Evolutionary conservation across 2,329 filamentous ascomycete species (phyloP), one percentile per base, ranked within the genome.

Genomic region (Colletotrichum graminicola): DNA sequence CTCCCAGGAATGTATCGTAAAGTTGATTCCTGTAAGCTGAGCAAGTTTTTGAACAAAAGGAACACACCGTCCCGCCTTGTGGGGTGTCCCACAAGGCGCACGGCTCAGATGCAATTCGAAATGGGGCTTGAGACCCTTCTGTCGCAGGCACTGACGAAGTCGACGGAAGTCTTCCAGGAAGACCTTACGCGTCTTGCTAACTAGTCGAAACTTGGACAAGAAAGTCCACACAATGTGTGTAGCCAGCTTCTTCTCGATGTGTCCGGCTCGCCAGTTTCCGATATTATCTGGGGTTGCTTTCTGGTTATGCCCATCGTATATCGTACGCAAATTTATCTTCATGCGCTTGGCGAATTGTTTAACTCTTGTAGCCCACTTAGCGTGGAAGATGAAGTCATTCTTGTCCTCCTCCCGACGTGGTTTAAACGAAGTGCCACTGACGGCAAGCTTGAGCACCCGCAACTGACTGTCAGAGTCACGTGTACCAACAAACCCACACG

Each of bases 181-280:
- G 7, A 62, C 4, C 0, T 47, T 21, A 0, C 45, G 29, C 43
- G 39, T 29, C 16, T 36, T 56, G 12, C 14, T 12, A 10, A 49
- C 11, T 1, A 52, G 49, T 0, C 23, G 32, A 29, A 45, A 10
- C 0, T 21, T 16, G 3, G 62, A 23, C 0, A 83, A 74, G 0
- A 82, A 71, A 0, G 77, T 62, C 10, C 77, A 77, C 0, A 82
- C 60, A 0, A 78, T 79, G 26, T 81, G 78, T 0, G 79, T 76
- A 0, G 82, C 80, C 0, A 84, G 77, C 66, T 84, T 84, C 21
- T 81, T 80, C 68, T 84, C 82, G 1, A 81, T 79, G 29, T 84
- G 83, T 0, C 79, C 77, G 0, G 79, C 80, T 1, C 76, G 75
- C 73, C 70, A 76, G 2, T 70, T 45, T 0, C 74, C 75, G 0